Evolutionary conservation across 495 filamentous ascomycete genomes (phyloP).

Genomic region (Halenospora varia): DNA sequence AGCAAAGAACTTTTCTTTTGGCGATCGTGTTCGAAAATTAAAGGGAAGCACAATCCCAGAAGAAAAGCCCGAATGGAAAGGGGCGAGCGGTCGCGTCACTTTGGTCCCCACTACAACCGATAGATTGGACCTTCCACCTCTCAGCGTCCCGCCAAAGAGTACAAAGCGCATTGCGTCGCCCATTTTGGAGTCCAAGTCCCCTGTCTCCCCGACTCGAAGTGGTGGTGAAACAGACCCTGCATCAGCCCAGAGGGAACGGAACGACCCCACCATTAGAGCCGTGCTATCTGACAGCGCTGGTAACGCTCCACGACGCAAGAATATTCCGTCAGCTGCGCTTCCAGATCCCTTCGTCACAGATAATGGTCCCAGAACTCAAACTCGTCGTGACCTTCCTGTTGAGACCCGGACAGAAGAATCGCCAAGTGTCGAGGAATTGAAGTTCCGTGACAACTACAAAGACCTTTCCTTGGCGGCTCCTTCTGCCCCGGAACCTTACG

Average conservation of each 20-base stretch:
- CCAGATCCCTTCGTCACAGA: conserved; percentile 30
- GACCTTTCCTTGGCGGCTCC: no score
- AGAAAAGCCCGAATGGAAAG: conserved; percentile 46
- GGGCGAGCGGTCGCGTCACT: conserved; percentile 45
- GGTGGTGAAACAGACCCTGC: no score
- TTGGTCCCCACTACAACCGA: conserved; percentile 45
- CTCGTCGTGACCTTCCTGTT: conserved; percentile 28
- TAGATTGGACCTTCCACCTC: conserved; percentile 33
- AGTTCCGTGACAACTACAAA: not conserved
- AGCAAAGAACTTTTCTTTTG: conserved; percentile 28
- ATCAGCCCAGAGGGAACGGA: no score
- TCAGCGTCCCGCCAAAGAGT: conserved; percentile 41
- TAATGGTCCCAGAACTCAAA: not conserved
- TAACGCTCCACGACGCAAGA: conserved; percentile 10
- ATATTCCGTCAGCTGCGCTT: no score
- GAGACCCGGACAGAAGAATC: not conserved
- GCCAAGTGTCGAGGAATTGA: not conserved
- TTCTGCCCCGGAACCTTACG: conserved; percentile 21
- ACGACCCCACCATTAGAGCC: conserved; percentile 19
- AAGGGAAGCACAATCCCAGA: conserved; percentile 16
- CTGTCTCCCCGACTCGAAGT: no score
- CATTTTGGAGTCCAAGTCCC: no score
- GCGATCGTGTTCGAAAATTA: conserved; percentile 43
- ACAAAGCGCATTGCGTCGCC: conserved; percentile 21
- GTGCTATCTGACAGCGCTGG: conserved; percentile 18